A percentile compares a stretch with the other conserved stretches of the same genome.
Evolutionary conservation across 2,329 filamentous ascomycete genomes (phyloP).

Genomic region (Fusarium decemcellulare): DNA sequence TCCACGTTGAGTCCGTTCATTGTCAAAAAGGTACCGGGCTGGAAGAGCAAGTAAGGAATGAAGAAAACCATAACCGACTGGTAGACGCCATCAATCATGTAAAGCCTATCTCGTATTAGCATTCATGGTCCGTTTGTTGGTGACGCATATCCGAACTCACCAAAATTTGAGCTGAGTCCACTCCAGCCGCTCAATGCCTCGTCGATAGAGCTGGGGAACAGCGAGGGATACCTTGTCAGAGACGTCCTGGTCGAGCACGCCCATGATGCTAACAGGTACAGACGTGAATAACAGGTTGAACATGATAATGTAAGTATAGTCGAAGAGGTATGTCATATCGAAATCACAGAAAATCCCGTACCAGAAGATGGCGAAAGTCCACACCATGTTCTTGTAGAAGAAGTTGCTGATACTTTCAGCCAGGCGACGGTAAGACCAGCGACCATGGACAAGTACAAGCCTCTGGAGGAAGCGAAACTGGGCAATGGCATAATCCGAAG

Average conservation of each 20-base stretch:
- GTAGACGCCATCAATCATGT: constrained; percentile 96
- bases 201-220: constrained; percentile 94
- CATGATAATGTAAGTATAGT: constrained; percentile 97
- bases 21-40: constrained; percentile 76
- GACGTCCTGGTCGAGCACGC: constrained; percentile 96
- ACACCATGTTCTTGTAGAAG: constrained; percentile 99
- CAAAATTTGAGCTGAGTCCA: constrained; percentile 98
- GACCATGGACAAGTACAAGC: constrained; percentile 89
- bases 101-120: constrained; percentile 70
- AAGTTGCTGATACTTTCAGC: constrained; percentile 97
- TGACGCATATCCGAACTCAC: constrained; percentile 65
- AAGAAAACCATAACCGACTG: constrained; percentile 96
- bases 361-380: constrained; percentile 98
- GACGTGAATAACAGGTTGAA: constrained; percentile 99
- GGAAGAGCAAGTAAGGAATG: constrained; percentile 88
- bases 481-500: constrained; percentile 94
- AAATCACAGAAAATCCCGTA: constrained; percentile 96
- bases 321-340: constrained; percentile 96
- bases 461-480: constrained; percentile 92
- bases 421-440: constrained; percentile 96
- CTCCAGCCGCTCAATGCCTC: constrained; percentile 95
- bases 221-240: constrained; percentile 93
- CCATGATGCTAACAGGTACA: constrained; percentile 93
- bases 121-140: background rate
- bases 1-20: constrained; percentile 81